Evolutionary conservation across 495 filamentous ascomycete species (phyloP), one percentile per base, ranked within the genome.

Genomic region (Neurospora sp.): DNA sequence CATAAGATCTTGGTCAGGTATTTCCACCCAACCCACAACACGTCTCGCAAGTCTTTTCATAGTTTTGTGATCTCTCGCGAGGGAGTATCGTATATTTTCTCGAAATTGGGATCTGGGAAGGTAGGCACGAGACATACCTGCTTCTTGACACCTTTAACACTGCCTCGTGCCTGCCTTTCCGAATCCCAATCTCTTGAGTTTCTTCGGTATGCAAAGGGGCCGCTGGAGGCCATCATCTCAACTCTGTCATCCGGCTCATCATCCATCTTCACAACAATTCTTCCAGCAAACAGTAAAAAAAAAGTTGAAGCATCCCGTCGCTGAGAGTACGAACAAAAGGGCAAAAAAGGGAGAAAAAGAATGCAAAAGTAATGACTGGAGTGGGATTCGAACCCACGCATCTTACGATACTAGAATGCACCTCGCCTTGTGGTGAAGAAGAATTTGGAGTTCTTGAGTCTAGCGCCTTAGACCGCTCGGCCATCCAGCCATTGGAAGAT

Each of bases 371-470:
- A 37, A 24, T 80, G 78, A 80, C 78, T 77, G 74, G 74, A 71
- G 78, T 76, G 78, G 74, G 78, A 80, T 80, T 80, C 78, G 78
- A 80, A 80, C 78, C 74, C 78, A 76, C 78, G 78, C 78, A 74
- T 77, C 78, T 80, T 80, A 71, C 78, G 78, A 78, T 74, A 80
- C 45, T 75, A 78, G 77, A 80, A 80, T 75, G 38, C 74, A 73
- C 69, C 70, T 43, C 69, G 21, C 71, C 15, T 69, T n/a, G 13
- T 39, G 69, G 70, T 40, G 42, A 72, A 71, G 74, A 71, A 76
- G 70, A 75, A 66, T 40, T n/a, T 28, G 4, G 8, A 5, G 28
- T 36, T 71, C 78, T 80, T 80, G 78, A 80, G 78, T 80, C 76
- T 78, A 75, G 69, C 78, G 77, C 78, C 78, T 80, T 80, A 80